A percentile compares a stretch with the other conserved stretches of the same genome.
phyloP scores from a whole-genome alignment of 257 asterid genomes.

The Echites panduratus region DNA sequence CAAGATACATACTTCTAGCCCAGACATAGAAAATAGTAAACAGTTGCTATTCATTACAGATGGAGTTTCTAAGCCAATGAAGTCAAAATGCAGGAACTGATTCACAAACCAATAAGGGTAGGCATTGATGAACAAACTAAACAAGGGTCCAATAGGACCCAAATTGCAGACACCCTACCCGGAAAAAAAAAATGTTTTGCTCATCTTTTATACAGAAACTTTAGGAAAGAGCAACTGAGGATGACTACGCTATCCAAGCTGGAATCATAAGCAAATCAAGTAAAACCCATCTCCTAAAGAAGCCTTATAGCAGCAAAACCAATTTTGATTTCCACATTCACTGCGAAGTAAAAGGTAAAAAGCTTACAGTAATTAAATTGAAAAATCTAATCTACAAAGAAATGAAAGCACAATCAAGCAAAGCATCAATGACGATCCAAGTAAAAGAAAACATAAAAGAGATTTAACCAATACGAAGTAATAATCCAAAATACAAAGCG shows the following conservation, averaged over 20 bases:
- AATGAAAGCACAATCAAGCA: slow-evolving; percentile 12
- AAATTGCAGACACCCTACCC: neutral
- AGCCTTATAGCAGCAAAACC: slow-evolving; percentile 1
- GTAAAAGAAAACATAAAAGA: slow-evolving; percentile 11
- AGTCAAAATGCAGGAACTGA: slow-evolving; percentile 4
- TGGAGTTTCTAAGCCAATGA: neutral
- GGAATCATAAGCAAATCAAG: neutral
- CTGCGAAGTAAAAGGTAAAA: neutral
- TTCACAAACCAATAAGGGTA: neutral
- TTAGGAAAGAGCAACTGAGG: neutral
- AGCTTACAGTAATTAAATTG: slow-evolving; percentile 1
- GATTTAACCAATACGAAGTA: slow-evolving; percentile 4
- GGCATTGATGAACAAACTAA: slow-evolving; percentile 6
- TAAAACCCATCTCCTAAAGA: neutral
- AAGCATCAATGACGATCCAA: slow-evolving; percentile 26
- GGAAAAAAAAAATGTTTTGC: neutral
- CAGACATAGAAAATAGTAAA: neutral
- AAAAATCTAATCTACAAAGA: neutral
- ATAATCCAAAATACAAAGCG: slow-evolving; percentile 22
- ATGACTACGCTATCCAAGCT: neutral
- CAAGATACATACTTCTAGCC: neutral
- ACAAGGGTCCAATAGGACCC: slow-evolving; percentile 7
- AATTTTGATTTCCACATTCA: slow-evolving; percentile 5
- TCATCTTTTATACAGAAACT: neutral
- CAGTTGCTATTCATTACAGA: neutral